phyloP scores from a whole-genome alignment of 257 asterid genomes.

The Primulina huaijiensis region DNA sequence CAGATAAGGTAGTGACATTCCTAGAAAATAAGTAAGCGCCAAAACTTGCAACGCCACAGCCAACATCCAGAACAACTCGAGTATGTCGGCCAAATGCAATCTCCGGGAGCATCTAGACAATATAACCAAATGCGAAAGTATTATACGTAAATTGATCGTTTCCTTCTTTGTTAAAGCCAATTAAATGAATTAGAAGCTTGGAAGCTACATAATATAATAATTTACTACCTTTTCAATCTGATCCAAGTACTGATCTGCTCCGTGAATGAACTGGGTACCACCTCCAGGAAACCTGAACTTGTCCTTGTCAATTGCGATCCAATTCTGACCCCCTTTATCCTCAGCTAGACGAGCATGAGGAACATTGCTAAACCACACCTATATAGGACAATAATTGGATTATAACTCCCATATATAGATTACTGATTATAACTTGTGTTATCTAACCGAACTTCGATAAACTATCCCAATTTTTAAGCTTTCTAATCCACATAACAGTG shows the following conservation, averaged over 20 bases:
- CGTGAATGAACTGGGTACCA: conserved; percentile 27
- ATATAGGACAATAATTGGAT: conserved; percentile 11
- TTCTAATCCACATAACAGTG: too few species aligned
- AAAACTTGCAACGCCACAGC: conserved; percentile 47
- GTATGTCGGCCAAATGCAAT: conserved; percentile 50
- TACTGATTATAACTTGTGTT: too few species aligned
- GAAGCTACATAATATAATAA: background rate
- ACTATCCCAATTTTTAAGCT: too few species aligned
- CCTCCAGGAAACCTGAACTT: conserved; percentile 39
- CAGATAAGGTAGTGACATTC: conserved; percentile 56
- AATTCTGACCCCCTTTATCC: conserved; percentile 28
- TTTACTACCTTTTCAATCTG: conserved; percentile 51
- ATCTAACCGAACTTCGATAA: background rate
- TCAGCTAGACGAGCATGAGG: conserved; percentile 31
- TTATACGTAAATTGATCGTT: background rate
- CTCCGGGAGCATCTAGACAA: conserved; percentile 53
- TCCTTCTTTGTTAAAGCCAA: background rate
- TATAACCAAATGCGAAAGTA: conserved; percentile 14
- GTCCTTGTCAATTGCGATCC: conserved; percentile 33
- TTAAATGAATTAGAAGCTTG: background rate
- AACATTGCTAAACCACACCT: conserved; percentile 57
- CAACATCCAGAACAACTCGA: conserved; percentile 57
- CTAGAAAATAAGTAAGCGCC: conserved; percentile 52
- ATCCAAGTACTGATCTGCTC: conserved; percentile 40
- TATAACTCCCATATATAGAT: background rate